Percentiles rank a stretch among this genome's conserved stretches.
Conservation (phyloP, 306 rosid genomes). For the Trichosanthes cucumerina region DNA sequence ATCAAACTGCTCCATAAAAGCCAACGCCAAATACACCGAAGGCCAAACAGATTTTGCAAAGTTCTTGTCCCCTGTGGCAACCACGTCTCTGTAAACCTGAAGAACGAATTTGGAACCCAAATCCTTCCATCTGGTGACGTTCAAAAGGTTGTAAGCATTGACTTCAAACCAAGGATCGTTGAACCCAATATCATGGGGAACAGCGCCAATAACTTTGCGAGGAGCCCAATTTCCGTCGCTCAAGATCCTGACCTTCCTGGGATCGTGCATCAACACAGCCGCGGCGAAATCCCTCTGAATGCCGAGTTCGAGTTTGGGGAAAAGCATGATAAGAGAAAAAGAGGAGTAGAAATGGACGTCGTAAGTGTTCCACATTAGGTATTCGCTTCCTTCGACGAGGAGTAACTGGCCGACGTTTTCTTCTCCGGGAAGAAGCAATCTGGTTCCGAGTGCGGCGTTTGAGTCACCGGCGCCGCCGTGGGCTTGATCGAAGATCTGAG, state of each 20-base stretch:
- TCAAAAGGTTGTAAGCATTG: constrained; percentile 62
- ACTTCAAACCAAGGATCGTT: constrained; percentile 91
- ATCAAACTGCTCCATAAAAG: constrained; percentile 93
- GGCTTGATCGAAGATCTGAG: constrained; percentile 41
- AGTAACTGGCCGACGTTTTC: constrained; percentile 93
- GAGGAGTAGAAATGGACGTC: constrained; percentile 94
- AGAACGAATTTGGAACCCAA: constrained; percentile 91
- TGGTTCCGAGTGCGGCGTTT: constrained; percentile 63
- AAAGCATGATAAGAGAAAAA: constrained; percentile 62
- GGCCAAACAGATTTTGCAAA: constrained; percentile 95
- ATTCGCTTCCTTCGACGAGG: constrained; percentile 77
- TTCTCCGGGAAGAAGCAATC: constrained; percentile 69
- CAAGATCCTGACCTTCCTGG: constrained; percentile 51
- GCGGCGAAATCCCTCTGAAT: constrained; percentile 94
- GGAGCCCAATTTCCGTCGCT: constrained; percentile 48
- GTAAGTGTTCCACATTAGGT: constrained; percentile 89
- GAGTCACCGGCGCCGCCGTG: constrained; percentile 32
- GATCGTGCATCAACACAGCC: constrained; percentile 95
- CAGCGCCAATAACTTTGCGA: constrained; percentile 87
- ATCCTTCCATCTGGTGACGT: constrained; percentile 93
- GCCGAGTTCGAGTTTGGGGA: constrained; percentile 86
- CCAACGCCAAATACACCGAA: constrained; percentile 81
- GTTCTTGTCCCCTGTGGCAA: constrained; percentile 77
- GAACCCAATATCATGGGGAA: constrained; percentile 89
- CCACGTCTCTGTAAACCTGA: constrained; percentile 84